These are phyloP conservation scores for Nidula microcarpa DNA, from an alignment of 768 basidiomycete genomes.

Conservation along the genomic window DNA sequence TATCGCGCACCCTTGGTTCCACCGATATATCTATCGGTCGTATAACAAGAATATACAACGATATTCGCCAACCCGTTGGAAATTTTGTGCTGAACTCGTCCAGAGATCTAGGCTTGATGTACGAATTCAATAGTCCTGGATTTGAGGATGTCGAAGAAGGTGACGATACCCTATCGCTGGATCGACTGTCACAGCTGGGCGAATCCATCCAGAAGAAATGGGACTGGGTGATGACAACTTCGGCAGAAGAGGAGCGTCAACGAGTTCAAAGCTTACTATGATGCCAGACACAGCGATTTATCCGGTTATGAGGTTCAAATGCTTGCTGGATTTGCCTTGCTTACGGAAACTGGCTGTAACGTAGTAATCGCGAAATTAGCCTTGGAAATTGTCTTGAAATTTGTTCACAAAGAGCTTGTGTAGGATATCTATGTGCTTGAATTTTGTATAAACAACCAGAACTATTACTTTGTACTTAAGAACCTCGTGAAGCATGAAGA, in stretches of 20 bases:
- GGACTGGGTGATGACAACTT: constrained; percentile 39
- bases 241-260: constrained; percentile 10
- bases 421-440: too few relatives aligned
- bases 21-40: constrained; percentile 15
- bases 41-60: constrained; percentile 16
- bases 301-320: too few relatives aligned
- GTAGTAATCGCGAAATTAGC: too few relatives aligned
- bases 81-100: constrained; percentile 17
- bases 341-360: too few relatives aligned
- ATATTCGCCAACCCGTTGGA: constrained; percentile 32
- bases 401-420: too few relatives aligned
- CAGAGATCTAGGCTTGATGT: constrained; percentile 15
- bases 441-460: too few relatives aligned
- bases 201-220: constrained; percentile 28
- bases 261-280: too few relatives aligned
- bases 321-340: too few relatives aligned
- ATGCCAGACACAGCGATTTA: too few relatives aligned
- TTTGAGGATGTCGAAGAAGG: constrained; percentile 10
- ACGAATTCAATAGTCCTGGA: constrained; percentile 11
- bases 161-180: constrained; percentile 5
- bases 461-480: too few relatives aligned
- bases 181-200: constrained; percentile 11
- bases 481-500: too few relatives aligned
- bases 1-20: constrained; percentile 13
- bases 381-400: too few relatives aligned